Conservation (phyloP, 176 grass and related monocot species). For the Carex pumila region DNA sequence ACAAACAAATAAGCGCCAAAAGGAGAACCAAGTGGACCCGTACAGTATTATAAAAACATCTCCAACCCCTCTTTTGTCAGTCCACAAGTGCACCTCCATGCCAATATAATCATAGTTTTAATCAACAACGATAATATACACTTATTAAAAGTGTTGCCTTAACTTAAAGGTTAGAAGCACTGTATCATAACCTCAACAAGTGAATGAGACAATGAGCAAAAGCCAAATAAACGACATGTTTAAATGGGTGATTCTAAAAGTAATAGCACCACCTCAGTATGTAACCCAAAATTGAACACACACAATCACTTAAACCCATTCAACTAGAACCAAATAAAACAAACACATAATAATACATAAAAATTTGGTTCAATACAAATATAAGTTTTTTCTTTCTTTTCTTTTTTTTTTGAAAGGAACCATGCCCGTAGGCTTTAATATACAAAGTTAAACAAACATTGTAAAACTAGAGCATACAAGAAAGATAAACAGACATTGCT, state of each 20-base stretch:
- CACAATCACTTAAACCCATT: not conserved
- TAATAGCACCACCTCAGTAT: not conserved
- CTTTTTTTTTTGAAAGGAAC: too few relatives aligned
- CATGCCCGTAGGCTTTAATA: too few relatives aligned
- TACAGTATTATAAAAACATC: not conserved
- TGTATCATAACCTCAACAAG: not conserved
- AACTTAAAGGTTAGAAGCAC: not conserved
- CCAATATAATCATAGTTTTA: not conserved
- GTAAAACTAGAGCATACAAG: too few relatives aligned
- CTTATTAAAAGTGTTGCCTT: not conserved
- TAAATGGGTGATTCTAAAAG: not conserved
- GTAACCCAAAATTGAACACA: not conserved
- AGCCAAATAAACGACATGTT: not conserved
- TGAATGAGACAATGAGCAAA: not conserved
- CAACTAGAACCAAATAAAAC: not conserved
- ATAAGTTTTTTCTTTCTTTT: not conserved
- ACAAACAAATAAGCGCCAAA: not conserved
- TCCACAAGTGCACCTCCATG: not conserved
- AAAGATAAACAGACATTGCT: too few relatives aligned
- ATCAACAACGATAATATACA: too few relatives aligned
- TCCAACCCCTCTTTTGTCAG: not conserved
- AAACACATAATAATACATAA: not conserved
- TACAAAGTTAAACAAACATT: too few relatives aligned
- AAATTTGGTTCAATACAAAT: not conserved
- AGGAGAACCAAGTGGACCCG: conserved; percentile 1